Base-by-base conservation (phyloP, 305 asterid genomes). In the Ajuga reptans region DNA sequence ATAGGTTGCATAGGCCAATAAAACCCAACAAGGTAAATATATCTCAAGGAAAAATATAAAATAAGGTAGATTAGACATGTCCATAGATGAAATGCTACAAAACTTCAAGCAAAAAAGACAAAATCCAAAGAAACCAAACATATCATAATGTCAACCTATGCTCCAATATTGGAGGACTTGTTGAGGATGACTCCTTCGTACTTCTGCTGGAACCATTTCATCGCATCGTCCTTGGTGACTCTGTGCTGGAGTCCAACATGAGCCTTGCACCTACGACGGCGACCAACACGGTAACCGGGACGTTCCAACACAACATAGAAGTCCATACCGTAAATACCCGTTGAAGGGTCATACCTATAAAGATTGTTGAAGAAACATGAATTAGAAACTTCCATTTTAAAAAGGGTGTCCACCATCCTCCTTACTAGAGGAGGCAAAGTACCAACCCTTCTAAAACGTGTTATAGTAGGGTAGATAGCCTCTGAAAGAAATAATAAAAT, bases 201-300 rank as follows among this genome's bases (percentile, higher is more conserved):
- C 59, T 92, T 88, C 73, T 85, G 95, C 78, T 92, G 98, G 83
- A 90, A 92, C 98, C 98, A 92, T 81, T 90, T 92, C 98, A 89
- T 89, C 2, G 98, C 85, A 11, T 92, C 98, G 0, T 92, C 98
- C 84, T 89, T 89, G 2, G 96, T 92, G 64, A 92, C 97, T 72
- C 97, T 75, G 81, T 92, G 98, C 68, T 88, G 95, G 76, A 88
- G 85, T 18, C 97, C 97, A 17, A 92, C 98, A 1, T 93, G 91
- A 31, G 98, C 51, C 86, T 92, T 90, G 95, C 97, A 90, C 85
- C 98, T 88, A 27, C 97, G 91, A 12, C 97, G 95, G 33, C 95
- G 96, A 0, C 96, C 98, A 34, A 92, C 98, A 42, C 97, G 89
- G 27, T 92, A 90, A 4, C 98, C 98, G 7, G 98, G 89, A 18